Percentiles rank a stretch among this genome's conserved stretches.
phyloP scores from a whole-genome alignment of 495 filamentous ascomycete genomes.

The Hyphodiscus hymeniophilus region DNA sequence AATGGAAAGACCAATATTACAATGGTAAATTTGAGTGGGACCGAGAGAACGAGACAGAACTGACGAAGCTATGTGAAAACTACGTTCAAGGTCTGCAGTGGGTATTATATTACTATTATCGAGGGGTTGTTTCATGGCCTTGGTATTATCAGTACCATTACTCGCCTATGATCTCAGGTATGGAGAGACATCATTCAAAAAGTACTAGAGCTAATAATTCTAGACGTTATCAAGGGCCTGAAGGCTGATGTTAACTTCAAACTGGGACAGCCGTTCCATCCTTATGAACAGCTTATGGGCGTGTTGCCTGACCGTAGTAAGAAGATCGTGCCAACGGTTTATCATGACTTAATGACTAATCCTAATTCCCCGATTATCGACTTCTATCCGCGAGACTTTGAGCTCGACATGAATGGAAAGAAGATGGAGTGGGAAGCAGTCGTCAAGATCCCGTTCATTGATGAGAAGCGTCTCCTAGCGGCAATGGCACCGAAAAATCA shows the following conservation, averaged over 20 bases:
- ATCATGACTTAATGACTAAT: constrained; percentile 88
- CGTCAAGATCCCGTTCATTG: constrained; percentile 98
- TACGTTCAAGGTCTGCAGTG: constrained; percentile 97
- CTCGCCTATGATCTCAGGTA: constrained; percentile 89
- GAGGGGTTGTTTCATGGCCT: constrained; percentile 93
- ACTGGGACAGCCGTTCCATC: constrained; percentile 87
- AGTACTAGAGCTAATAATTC: too few species aligned
- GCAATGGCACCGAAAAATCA: constrained; percentile 82
- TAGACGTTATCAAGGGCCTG: constrained; percentile 83
- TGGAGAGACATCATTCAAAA: too few species aligned
- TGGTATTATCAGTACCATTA: constrained; percentile 99
- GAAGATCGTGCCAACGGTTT: constrained; percentile 81
- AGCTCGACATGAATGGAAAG: constrained; percentile 99
- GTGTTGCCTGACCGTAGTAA: constrained; percentile 96
- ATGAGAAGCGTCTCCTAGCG: constrained; percentile 71
- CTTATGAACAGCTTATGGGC: constrained; percentile 96
- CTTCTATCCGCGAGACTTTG: constrained; percentile 96
- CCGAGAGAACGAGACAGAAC: constrained; percentile 71
- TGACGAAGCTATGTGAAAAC: constrained; percentile 82
- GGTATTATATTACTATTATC: constrained; percentile 98
- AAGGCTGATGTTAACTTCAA: constrained; percentile 84
- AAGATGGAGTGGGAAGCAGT: constrained; percentile 99
- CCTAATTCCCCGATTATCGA: constrained; percentile 91
- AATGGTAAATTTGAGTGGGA: constrained; percentile 83
- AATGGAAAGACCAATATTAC: constrained; percentile 95